Conservation (phyloP, 495 filamentous ascomycete species). For the Amniculicola lignicola region DNA sequence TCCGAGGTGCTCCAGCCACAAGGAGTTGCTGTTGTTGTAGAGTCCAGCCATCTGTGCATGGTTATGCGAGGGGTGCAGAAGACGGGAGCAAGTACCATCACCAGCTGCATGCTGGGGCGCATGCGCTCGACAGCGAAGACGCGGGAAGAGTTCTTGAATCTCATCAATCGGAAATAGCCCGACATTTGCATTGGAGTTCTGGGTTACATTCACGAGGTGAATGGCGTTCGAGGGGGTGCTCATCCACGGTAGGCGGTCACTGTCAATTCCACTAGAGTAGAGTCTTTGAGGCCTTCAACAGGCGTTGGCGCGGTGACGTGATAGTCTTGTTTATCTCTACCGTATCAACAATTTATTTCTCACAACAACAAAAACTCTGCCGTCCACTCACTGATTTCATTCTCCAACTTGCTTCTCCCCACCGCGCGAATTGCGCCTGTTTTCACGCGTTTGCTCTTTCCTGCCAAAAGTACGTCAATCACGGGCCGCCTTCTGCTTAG, state of each 20-base stretch:
- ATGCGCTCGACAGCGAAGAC: conserved; percentile 92
- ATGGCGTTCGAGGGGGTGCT: conserved; percentile 19
- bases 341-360: too few species aligned
- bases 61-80: conserved; percentile 95
- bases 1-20: conserved; percentile 90
- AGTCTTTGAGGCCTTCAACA: conserved; percentile 26
- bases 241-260: conserved; percentile 25
- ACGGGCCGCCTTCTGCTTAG: too few species aligned
- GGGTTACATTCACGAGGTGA: neutral
- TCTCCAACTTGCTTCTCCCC: too few species aligned
- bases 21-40: conserved; percentile 96
- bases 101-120: conserved; percentile 92
- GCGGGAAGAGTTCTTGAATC: conserved; percentile 85
- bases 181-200: neutral
- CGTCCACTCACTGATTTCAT: too few species aligned
- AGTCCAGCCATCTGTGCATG: conserved; percentile 97
- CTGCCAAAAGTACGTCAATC: too few species aligned
- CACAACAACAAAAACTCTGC: too few species aligned
- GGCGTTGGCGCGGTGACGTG: too few species aligned
- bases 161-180: conserved; percentile 58
- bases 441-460: too few species aligned
- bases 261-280: conserved; percentile 2
- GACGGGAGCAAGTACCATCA: conserved; percentile 79
- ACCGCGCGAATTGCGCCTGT: too few species aligned
- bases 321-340: too few species aligned